Base-by-base conservation (phyloP, 371 early-diverging fungal genomes). In the Lichtheimia hyalospora region DNA sequence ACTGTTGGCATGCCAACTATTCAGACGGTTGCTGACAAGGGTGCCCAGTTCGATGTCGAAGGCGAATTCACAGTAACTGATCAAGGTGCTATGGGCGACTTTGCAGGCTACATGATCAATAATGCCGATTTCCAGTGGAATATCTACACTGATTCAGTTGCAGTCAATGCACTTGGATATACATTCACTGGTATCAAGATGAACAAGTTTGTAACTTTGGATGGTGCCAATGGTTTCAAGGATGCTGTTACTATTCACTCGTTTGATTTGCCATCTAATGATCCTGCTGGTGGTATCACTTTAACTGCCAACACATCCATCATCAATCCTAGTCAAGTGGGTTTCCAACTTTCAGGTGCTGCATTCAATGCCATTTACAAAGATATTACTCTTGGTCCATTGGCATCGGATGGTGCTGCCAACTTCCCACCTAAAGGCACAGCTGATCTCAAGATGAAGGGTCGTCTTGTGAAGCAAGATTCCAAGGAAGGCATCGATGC, bases 121-220 rank as follows among this genome's bases (percentile, higher is more conserved):
- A 73, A 82, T 51, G 63, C 79, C 27, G 48, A 69, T 20, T 86
- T 86, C 57, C 58, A 72, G 2, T 86, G 87, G 87, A 78, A 84
- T 25, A 82, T 86, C n/a, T 62, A 61, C 8, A 70, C 80, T 13
- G 67, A 64, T 21, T 64, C 62, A 52, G 80, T 86, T 25, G 70
- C 76, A n/a, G 87, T 86, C 54, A 76, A 62, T 58, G 85, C 85
- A 43, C 75, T 86, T 18, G 81, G 83, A 12, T 82, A 70, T 56
- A 79, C 77, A 8, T 83, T 86, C 62, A 79, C 70, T n/a, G 76
- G 77, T 52, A 82, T 86, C 34, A 52, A 64, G 43, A 77, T 86
- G 80, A 66, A 71, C 61, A 83, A 83, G 70, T 71, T 57, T 25
- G 82, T 84, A 14, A 78, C 78, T 3, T 66, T 86, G 10, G 60